Evolutionary conservation across 768 basidiomycete species (phyloP).

Genomic region (Tephrocybe sp.): DNA sequence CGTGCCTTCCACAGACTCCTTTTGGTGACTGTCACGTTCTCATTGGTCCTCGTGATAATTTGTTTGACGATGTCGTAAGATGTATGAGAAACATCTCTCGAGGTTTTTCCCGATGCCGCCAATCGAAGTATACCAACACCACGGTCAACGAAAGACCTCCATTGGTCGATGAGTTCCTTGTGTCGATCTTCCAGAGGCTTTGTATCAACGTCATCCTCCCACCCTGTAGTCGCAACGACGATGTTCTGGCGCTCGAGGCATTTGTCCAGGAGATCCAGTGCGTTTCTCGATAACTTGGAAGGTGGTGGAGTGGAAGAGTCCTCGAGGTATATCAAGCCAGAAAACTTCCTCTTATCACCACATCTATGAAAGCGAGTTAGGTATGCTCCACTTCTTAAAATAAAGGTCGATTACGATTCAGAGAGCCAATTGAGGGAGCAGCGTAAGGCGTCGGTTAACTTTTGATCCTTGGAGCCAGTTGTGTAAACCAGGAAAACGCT

Average conservation of each 20-base stretch:
- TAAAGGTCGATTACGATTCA: conserved; percentile 9
- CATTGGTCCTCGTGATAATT: conserved; percentile 7
- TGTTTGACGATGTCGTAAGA: conserved; percentile 10
- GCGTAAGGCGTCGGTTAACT: conserved; percentile 9
- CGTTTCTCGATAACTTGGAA: conserved; percentile 1
- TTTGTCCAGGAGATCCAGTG: conserved; percentile 8
- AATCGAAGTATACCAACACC: conserved; percentile 12
- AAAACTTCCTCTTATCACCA: conserved; percentile 6
- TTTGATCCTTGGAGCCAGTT: conserved; percentile 5
- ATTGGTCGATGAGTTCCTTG: conserved; percentile 9
- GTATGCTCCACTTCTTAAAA: background rate
- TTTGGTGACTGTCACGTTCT: background rate
- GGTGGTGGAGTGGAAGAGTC: background rate
- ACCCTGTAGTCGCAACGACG: conserved; percentile 9
- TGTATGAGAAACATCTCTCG: conserved; percentile 7
- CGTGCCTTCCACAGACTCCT: conserved; percentile 8
- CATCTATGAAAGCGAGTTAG: background rate
- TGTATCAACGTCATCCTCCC: background rate
- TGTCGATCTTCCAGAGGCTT: conserved; percentile 4
- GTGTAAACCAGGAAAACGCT: conserved; percentile 10
- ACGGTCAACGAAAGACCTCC: conserved; percentile 12
- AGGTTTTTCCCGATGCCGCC: conserved; percentile 1
- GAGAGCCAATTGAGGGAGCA: conserved; percentile 8
- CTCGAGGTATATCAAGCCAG: conserved; percentile 14
- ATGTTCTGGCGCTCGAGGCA: conserved; percentile 6